Evolutionary conservation across 2,329 filamentous ascomycete genomes (phyloP).

Genomic region (Nannizzia gypsea): DNA sequence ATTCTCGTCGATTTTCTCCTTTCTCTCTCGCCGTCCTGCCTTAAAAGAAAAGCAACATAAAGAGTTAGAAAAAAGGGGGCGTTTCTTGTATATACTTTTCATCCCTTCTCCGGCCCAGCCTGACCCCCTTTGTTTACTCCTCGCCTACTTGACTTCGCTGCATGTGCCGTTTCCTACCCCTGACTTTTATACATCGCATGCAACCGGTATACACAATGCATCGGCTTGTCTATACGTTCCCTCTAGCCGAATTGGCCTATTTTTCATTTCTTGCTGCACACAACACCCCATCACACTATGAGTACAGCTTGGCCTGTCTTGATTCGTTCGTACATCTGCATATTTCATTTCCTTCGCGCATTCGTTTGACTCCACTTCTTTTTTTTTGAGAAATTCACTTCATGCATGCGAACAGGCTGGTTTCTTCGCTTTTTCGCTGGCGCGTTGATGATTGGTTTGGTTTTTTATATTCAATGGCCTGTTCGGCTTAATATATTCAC

Average conservation of each 20-base stretch:
- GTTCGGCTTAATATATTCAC: too few relatives aligned
- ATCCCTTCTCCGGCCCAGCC: not conserved
- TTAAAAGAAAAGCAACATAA: not conserved
- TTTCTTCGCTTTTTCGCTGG: not conserved
- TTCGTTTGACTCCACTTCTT: not conserved
- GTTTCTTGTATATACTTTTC: conserved; percentile 1
- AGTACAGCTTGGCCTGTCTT: not conserved
- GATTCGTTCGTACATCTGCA: not conserved
- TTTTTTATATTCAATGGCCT: not conserved
- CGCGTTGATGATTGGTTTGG: too few relatives aligned
- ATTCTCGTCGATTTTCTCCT: not conserved
- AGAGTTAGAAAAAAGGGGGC: not conserved
- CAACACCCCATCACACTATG: not conserved
- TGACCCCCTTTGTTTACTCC: not conserved
- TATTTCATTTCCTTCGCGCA: not conserved
- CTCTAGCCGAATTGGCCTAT: not conserved
- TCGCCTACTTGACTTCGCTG: not conserved
- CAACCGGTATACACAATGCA: not conserved
- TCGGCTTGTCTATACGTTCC: not conserved
- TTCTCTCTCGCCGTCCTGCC: not conserved
- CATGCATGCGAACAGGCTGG: not conserved
- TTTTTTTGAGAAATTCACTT: not conserved
- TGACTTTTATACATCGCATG: not conserved
- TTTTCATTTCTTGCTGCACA: not conserved
- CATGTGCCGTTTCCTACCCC: not conserved